Evolutionary conservation across 1,139 yeast genomes (phyloP).

Genomic region (Candida frijolesensis): DNA sequence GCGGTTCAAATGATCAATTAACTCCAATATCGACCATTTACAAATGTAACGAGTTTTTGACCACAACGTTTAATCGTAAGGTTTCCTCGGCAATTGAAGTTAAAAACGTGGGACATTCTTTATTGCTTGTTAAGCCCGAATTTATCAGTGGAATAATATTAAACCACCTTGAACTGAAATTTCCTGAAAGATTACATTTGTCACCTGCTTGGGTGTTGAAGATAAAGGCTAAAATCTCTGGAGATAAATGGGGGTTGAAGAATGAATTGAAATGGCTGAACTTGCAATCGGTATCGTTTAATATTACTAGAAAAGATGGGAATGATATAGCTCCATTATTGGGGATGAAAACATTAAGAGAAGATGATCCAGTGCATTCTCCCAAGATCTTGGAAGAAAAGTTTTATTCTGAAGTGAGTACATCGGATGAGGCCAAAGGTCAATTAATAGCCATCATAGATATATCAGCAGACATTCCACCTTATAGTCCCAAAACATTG

Average conservation of each 20-base stretch:
- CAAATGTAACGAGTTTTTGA: constrained; percentile 27
- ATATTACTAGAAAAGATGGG: constrained; percentile 36
- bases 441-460: constrained; percentile 62
- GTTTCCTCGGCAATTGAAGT: constrained; percentile 42
- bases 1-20: constrained; percentile 60
- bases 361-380: constrained; percentile 62
- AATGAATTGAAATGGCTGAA: constrained; percentile 73
- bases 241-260: constrained; percentile 79
- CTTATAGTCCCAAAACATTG: constrained; percentile 67
- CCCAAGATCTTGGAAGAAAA: constrained; percentile 53
- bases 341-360: constrained; percentile 77
- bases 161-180: constrained; percentile 55
- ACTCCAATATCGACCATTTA: constrained; percentile 47
- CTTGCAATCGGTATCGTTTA: constrained; percentile 51
- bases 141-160: constrained; percentile 63
- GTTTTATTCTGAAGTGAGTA: constrained; percentile 37
- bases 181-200: constrained; percentile 50
- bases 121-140: constrained; percentile 66
- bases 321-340: constrained; percentile 50
- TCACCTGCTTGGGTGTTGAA: constrained; percentile 67
- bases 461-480: constrained; percentile 76
- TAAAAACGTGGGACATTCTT: constrained; percentile 65
- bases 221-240: constrained; percentile 60
- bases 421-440: constrained; percentile 23
- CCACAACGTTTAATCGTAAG: constrained; percentile 26